These are phyloP conservation scores for Manihot esculenta DNA, from an alignment of 441 rosid genomes.

Conservation along the genomic window DNA sequence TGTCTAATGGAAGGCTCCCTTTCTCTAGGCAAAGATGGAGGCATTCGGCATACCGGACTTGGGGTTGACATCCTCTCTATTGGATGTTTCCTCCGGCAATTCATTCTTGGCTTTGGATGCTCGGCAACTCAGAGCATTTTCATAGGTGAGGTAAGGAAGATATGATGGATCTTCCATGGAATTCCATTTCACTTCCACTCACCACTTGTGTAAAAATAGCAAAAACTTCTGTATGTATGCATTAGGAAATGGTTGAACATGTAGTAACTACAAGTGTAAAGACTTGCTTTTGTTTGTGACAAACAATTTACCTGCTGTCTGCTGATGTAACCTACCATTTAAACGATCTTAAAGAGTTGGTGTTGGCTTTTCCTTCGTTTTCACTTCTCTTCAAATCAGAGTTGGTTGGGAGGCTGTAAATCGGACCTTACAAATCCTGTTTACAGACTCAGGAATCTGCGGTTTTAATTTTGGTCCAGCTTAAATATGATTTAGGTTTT, in stretches of 20 bases:
- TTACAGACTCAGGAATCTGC: too few relatives aligned
- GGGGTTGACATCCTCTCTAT: slow-evolving; percentile 15
- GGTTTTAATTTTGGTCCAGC: too few relatives aligned
- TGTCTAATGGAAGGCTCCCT: slow-evolving; percentile 10
- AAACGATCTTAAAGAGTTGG: background rate
- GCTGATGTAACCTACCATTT: background rate
- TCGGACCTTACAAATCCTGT: too few relatives aligned
- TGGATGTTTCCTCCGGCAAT: slow-evolving; percentile 49
- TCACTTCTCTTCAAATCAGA: background rate
- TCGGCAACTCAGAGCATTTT: slow-evolving; percentile 10
- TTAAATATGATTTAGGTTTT: too few relatives aligned
- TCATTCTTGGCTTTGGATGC: slow-evolving; percentile 77
- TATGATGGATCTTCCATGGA: too few relatives aligned
- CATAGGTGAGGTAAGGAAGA: slow-evolving; percentile 13
- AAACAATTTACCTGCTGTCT: background rate
- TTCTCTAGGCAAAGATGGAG: slow-evolving; percentile 31
- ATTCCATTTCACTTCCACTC: slow-evolving; percentile 4
- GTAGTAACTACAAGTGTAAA: slow-evolving; percentile 6
- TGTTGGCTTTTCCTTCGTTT: background rate
- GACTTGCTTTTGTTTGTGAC: background rate
- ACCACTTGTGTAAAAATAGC: slow-evolving; percentile 20
- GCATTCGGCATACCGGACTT: background rate
- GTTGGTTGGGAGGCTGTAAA: too few relatives aligned
- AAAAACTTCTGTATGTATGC: background rate
- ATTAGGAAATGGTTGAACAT: slow-evolving; percentile 18